These are phyloP conservation scores for Hyaloperonospora brassicae DNA, from an alignment of 352 stramenopile genomes.

Conservation along the genomic window DNA sequence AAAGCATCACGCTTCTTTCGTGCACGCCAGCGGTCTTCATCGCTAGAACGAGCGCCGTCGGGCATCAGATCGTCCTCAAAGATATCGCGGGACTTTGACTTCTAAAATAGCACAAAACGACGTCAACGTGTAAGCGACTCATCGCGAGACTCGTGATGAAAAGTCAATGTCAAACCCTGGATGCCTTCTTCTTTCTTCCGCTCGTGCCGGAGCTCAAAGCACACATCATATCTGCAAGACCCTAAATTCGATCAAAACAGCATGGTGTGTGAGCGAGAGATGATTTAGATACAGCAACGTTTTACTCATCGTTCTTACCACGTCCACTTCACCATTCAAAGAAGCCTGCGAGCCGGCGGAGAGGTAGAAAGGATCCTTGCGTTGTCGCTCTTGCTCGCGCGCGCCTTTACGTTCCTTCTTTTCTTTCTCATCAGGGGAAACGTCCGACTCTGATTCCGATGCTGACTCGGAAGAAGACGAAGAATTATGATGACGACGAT, in stretches of 20 bases:
- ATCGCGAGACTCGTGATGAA: neutral
- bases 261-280: constrained; percentile 5
- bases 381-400: constrained; percentile 54
- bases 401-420: constrained; percentile 35
- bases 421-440: constrained; percentile 38
- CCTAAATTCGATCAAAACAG: constrained; percentile 19
- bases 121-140: neutral
- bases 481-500: constrained; percentile 11
- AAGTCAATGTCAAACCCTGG: constrained; percentile 38
- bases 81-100: constrained; percentile 46
- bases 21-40: constrained; percentile 48
- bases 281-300: neutral
- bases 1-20: constrained; percentile 40
- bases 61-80: constrained; percentile 76
- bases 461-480: constrained; percentile 26
- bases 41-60: constrained; percentile 58
- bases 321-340: constrained; percentile 32
- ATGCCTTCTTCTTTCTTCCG: constrained; percentile 60
- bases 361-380: constrained; percentile 79
- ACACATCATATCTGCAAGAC: constrained; percentile 78
- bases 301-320: constrained; percentile 10
- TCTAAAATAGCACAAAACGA: constrained; percentile 7
- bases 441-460: constrained; percentile 25
- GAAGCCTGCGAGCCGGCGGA: constrained; percentile 26
- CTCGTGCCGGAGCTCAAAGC: constrained; percentile 52